Percentiles rank a stretch among this genome's conserved stretches.
Evolutionary conservation across 2,329 filamentous ascomycete species (phyloP).

Genomic region (Aspergillus puulaauensis): DNA sequence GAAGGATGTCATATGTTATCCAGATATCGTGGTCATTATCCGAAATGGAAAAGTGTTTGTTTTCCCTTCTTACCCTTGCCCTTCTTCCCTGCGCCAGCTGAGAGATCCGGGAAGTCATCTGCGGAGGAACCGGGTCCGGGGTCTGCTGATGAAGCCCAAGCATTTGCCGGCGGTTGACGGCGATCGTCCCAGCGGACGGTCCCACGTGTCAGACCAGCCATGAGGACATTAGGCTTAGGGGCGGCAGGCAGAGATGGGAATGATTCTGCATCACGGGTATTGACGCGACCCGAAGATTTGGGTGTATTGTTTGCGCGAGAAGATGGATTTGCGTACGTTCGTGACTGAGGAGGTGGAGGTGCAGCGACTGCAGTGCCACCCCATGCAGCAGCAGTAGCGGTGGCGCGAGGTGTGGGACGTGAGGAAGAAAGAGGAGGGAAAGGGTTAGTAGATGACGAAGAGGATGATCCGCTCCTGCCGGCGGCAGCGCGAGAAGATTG

Average conservation of each 20-base stretch:
- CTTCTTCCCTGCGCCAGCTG: slow-evolving; percentile 31
- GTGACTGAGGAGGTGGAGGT: slow-evolving; percentile 20
- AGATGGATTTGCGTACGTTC: slow-evolving; percentile 25
- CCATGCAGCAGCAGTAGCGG: slow-evolving; percentile 24
- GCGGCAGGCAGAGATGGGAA: slow-evolving; percentile 84
- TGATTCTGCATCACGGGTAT: slow-evolving; percentile 51
- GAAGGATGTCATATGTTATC: not conserved
- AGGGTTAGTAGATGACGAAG: slow-evolving; percentile 40
- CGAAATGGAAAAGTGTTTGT: slow-evolving; percentile 42
- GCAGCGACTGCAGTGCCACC: slow-evolving; percentile 23
- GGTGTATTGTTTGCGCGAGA: slow-evolving; percentile 24
- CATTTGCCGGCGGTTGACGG: slow-evolving; percentile 32
- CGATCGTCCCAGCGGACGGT: slow-evolving; percentile 47
- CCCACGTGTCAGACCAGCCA: slow-evolving; percentile 48
- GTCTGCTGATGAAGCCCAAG: slow-evolving; percentile 35
- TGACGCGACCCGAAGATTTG: slow-evolving; percentile 20
- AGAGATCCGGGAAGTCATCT: slow-evolving; percentile 20
- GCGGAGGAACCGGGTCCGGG: slow-evolving; percentile 24
- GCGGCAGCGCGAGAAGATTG: slow-evolving; percentile 64
- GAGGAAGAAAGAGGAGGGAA: slow-evolving; percentile 46
- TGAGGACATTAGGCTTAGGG: slow-evolving; percentile 63
- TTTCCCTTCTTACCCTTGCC: slow-evolving; percentile 43
- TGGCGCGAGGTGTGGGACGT: slow-evolving; percentile 21
- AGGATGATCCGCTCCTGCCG: slow-evolving; percentile 55
- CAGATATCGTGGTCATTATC: slow-evolving; percentile 19